These are phyloP conservation scores for Penicillium capsulatum DNA, from an alignment of 2,329 filamentous ascomycete species.

Conservation along the genomic window DNA sequence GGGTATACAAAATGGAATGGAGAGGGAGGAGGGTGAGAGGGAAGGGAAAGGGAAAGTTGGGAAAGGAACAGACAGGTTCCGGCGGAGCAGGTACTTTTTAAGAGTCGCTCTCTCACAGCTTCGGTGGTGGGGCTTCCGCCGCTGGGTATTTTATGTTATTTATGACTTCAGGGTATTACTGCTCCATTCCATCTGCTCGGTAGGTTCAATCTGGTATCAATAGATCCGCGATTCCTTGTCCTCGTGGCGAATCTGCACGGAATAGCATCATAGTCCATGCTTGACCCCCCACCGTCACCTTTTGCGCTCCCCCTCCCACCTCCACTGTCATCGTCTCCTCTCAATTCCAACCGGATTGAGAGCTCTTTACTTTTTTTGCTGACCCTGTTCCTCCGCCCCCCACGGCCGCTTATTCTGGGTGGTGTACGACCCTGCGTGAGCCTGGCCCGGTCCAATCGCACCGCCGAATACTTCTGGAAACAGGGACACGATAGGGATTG, in stretches of 20 bases:
- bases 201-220: neutral
- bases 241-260: too few relatives aligned
- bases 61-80: constrained; percentile 25
- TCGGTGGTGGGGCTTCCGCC: constrained; percentile 19
- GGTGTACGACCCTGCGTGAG: too few relatives aligned
- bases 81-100: constrained; percentile 36
- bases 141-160: constrained; percentile 7
- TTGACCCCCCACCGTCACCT: too few relatives aligned
- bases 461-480: neutral
- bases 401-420: neutral
- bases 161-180: constrained; percentile 6
- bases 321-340: neutral
- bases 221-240: too few relatives aligned
- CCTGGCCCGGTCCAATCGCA: neutral
- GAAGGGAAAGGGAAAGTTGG: too few relatives aligned
- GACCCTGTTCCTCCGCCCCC: neutral
- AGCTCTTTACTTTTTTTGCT: neutral
- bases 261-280: too few relatives aligned
- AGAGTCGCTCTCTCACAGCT: constrained; percentile 22
- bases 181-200: neutral
- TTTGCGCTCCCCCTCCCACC: neutral
- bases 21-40: constrained; percentile 17
- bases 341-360: neutral
- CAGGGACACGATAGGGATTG: too few relatives aligned
- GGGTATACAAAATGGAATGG: constrained; percentile 14